Base-by-base conservation (phyloP, 2,329 filamentous ascomycete genomes). In the Phaeosphaeriaceae sp. region DNA sequence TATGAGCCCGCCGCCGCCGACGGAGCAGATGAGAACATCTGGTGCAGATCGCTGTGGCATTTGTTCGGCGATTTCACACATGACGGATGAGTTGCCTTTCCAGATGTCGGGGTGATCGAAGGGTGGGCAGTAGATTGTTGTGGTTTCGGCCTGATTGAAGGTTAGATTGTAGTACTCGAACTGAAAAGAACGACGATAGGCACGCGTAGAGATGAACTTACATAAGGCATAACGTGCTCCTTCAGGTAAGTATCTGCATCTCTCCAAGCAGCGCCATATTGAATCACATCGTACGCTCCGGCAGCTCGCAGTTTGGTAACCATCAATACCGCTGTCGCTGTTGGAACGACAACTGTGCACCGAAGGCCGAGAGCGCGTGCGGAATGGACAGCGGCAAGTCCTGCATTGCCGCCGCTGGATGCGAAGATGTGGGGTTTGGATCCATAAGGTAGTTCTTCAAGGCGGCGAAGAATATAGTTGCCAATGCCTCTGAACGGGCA, bases 381-480 rank as follows among this genome's bases (percentile, higher is more conserved):
- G 1, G 90, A 88, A 39, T 85, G 86, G 13, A 90, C 89, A 63
- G 88, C 90, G 1, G 90, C 91, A 3, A 96, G 83, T 1, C 91
- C 91, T 2, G 91, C 91, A 67, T 96, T 96, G 48, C 91, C 91
- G 50, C 89, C 90, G 2, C 85, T 89, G 11, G 87, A 88, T 66
- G 83, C 88, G 77, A 90, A 94, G 80, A 94, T 93, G 76, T 89
- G 88, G 2, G 60, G 60, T 34, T 63, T 47, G n/a, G 58, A 54
- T 49, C 56, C 57, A 35, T 54, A 29, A 58, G 53, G 76, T 61
- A 56, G 72, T 66, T 68, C 66, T 47, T 74, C 71, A 15, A 78
- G 74, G 42, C 70, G 66, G 57, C 79, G 77, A 43, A 86, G 79
- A 69, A 91, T 86, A 68, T 89, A 81, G 71, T 89, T 83, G 41